Base-by-base conservation (phyloP, 1,284 basidiomycete species). In the Cutaneotrichosporon dermatis region DNA sequence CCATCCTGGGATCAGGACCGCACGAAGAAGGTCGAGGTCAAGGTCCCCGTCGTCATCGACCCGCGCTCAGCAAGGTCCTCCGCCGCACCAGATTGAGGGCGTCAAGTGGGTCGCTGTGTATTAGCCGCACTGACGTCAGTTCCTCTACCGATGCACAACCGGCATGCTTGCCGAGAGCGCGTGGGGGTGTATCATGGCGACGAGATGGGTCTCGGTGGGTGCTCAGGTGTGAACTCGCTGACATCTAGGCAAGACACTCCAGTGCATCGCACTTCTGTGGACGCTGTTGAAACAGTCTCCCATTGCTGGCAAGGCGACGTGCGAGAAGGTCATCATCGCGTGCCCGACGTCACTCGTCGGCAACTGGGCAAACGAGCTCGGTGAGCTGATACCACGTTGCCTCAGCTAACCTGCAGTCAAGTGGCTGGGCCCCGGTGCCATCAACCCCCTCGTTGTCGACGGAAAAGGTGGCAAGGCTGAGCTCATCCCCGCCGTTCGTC, bases 131-230 rank as follows among this genome's bases (percentile, higher is more conserved):
- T 73, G 16, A 70, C 54, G 41, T 13, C 48, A 74, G 88, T 99
- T 99, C 77, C 79, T 99, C 73, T 99, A 97, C 79, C 88, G 86
- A 75, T 95, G 93, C 73, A 88, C 93, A 7, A 97, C 92, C 0
- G 96, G 94, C 2, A 89, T 96, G 85, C 79, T 94, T 53, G 89
- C 89, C 34, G 86, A 92, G 54, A 90, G 92, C 66, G 92, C 95
- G 58, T 92, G 92, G 69, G 95, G 95, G 0, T 97, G 92, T 71
- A 99, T 99, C 73, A 94, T 99, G 89, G 95, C 96, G 95, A 99
- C 74, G 95, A 97, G 79, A 99, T 99, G 95, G 95, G 96, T 72
- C 85, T 95, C 25, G 90, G 92, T 76, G 56, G 62, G 76, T 67
- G 39, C 11, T 10, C 9, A 36, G 3, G 6, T 25, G 8, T 34